Evolutionary conservation across 306 rosid genomes (phyloP), one percentile per base, ranked within the genome.

Genomic region (Gastrolobium bilobum): DNA sequence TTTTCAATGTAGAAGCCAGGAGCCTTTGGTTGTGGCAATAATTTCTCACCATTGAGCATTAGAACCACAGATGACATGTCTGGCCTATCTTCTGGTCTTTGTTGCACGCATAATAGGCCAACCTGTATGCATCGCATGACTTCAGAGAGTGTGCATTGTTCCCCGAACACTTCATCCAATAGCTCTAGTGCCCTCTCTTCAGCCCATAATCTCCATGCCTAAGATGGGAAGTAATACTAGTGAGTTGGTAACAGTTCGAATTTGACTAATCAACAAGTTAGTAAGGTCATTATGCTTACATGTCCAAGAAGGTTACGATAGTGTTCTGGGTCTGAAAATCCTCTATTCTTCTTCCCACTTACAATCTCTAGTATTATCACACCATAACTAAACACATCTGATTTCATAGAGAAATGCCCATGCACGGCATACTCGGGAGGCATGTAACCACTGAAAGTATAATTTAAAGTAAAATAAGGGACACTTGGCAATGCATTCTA

Each of bases 151-250:
- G 4, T 3, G 13, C 39, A 33, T n/a, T 1, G 46, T n/a, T 73
- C 68, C 1, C 6, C 29, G 11, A 46, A 10, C 5, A 4, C 1
- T 13, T 7, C 29, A 42, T 81, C 76, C 0, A 44, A 3, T 2
- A 81, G n/a, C 37, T 81, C 70, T 0, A 65, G 8, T 0, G 37
- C 29, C 5, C 35, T 56, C 1, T 29, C 63, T 44, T 56, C 76
- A 5, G 6, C 29, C 81, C 81, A 67, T 3, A 68, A 29, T 44
- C 38, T 75, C 85, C 66, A 75, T 47, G 77, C 77, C 85, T 66
- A 7, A 8, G 3, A 14, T 3, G 13, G 39, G 2, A 33, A 53
- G 8, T 0, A 9, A 56, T 20, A n/a, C 6, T 54, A 35, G 63
- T 69, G 4, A 4, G 20, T 7, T 14, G 26, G 3, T 52, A 3